Evolutionary conservation across 2,329 filamentous ascomycete species (phyloP), one percentile per base, ranked within the genome.

Genomic region (Colletotrichum chlorophyti): DNA sequence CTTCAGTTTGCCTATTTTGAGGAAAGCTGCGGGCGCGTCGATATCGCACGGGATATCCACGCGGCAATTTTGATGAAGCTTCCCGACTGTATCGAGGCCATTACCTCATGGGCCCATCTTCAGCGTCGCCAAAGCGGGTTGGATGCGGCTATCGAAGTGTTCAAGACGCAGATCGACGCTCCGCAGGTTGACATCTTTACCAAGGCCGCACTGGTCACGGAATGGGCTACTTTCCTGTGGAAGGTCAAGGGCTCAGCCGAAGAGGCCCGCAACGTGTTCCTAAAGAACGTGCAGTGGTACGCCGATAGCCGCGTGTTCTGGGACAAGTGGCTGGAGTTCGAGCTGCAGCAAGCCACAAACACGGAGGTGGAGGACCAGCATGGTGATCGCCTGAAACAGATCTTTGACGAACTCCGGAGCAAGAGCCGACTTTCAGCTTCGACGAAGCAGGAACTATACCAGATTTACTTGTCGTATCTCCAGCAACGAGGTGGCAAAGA

Each of bases 1-100:
- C 81, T 98, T 60, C 91, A 96, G 70, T 98, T 93, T 78, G 94
- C 95, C 12, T 92, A 93, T 66, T 97, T 97, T 64, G 95, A 99
- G 71, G 95, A 99, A 76, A 90, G 91, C 74, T 83, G 84, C 35
- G 91, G 87, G 5, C 87, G 92, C 34, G 77, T 89, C 23, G 89
- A 91, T 62, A 83, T 96, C 32, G 92, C 94, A 10, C 86, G 89
- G 59, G 93, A 91, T 58, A 93, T 99, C 53, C 91, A 97, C 69
- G 83, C 89, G 43, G 88, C 91, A 1, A 89, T 99, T 51, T 80
- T 98, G 27, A 78, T 87, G 63, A 82, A 83, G 58, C 77, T 96
- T 14, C 93, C 94, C 1, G 89, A 91, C 64, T 91, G 94, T 63
- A 83, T 96, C 42, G 93, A 97, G 72, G 92, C 91, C 1, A 91